A percentile compares a stretch with the other conserved stretches of the same genome.
phyloP scores from a whole-genome alignment of 139 green algal genomes.

The Tetratostichococcus sp. region DNA sequence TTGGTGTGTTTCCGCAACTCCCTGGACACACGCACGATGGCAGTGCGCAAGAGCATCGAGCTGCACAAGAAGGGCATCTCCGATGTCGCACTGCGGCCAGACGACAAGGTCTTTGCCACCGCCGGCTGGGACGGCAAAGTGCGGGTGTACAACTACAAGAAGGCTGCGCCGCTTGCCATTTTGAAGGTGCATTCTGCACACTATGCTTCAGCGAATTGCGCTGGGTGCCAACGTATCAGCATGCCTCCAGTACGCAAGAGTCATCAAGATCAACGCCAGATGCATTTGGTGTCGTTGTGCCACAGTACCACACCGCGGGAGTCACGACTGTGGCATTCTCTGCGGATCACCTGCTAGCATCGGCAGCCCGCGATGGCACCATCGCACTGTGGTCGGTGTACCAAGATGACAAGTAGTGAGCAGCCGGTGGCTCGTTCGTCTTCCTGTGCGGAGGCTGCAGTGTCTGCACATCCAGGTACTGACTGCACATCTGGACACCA shows the following conservation, averaged over 20 bases:
- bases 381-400: conserved; percentile 48
- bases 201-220: neutral
- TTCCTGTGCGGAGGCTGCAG: too few species aligned
- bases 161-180: conserved; percentile 34
- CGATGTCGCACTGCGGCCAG: conserved; percentile 36
- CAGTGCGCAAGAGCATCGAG: neutral
- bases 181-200: conserved; percentile 26
- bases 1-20: conserved; percentile 25
- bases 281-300: too few species aligned
- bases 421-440: too few species aligned
- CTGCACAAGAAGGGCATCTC: conserved; percentile 31
- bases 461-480: too few species aligned
- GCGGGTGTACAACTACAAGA: conserved; percentile 40
- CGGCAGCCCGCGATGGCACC: conserved; percentile 43
- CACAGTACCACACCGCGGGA: conserved; percentile 48
- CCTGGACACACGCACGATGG: neutral
- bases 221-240: neutral
- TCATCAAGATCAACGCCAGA: too few species aligned
- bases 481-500: too few species aligned
- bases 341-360: conserved; percentile 20
- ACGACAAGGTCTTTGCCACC: conserved; percentile 43
- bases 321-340: conserved; percentile 38
- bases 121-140: conserved; percentile 57
- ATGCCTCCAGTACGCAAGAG: neutral
- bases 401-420: neutral